A percentile compares a stretch with the other conserved stretches of the same genome.
These are phyloP conservation scores for Citrullus mucosospermus DNA, from an alignment of 306 rosid species.

Conservation along the genomic window DNA sequence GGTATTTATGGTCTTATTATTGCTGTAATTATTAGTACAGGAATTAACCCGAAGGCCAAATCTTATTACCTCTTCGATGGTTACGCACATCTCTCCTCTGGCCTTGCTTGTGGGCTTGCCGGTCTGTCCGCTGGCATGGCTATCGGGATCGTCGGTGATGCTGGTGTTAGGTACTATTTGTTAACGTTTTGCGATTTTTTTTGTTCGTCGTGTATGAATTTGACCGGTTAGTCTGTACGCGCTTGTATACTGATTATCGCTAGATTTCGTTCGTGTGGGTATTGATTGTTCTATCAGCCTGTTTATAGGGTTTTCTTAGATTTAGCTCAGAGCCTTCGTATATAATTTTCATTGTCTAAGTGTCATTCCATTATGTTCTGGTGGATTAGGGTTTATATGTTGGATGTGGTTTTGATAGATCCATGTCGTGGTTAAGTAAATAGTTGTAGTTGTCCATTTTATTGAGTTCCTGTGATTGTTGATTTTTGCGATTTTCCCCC, in stretches of 20 bases:
- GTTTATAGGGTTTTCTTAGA: background rate
- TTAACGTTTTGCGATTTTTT: background rate
- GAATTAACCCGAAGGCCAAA: constrained; percentile 56
- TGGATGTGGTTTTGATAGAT: background rate
- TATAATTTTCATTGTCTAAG: background rate
- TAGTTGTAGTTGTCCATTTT: background rate
- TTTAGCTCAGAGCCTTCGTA: background rate
- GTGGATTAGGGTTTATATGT: background rate
- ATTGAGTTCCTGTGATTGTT: background rate
- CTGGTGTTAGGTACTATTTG: constrained; percentile 37
- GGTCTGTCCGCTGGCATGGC: constrained; percentile 61
- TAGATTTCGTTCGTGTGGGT: background rate
- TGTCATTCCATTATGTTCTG: background rate
- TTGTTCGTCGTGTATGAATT: background rate
- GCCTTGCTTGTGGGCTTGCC: constrained; percentile 51
- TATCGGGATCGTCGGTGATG: constrained; percentile 53
- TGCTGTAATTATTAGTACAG: constrained; percentile 52
- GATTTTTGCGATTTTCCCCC: background rate
- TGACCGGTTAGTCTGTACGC: background rate
- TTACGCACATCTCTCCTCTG: constrained; percentile 53
- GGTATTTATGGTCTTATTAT: constrained; percentile 48
- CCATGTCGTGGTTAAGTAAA: background rate
- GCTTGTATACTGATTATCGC: background rate
- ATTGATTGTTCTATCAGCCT: background rate
- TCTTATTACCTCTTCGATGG: constrained; percentile 52